Evolutionary conservation across 2,329 filamentous ascomycete species (phyloP), one percentile per base, ranked within the genome.

Genomic region (Clarireedia hainanense): DNA sequence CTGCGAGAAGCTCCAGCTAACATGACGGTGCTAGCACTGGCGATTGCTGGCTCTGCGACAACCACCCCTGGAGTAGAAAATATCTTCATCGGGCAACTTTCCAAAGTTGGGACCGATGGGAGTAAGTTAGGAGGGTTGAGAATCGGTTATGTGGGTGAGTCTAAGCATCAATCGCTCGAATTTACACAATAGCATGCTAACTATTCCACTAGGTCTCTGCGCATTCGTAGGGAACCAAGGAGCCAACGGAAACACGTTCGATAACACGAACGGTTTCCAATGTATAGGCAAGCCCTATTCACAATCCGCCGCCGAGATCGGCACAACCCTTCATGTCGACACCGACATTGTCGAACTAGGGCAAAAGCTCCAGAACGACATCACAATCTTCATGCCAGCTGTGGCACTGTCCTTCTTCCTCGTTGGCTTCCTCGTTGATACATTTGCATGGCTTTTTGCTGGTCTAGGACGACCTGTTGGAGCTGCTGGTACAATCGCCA

Each of bases 281-380:
- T 54, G 52, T 20, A 47, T 54, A 37, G 52, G 52, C 27, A 54
- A 54, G 30, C 43, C 30, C 15, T 54, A 54, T 36, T 15, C 14
- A 20, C 43, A 54, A 24, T 34, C 52, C 14, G 20, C 45, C 10
- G 45, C 17, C 12, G 43, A 54, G 20, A 54, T 54, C 17, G 34
- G 24, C 23, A 17, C 43, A 9, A 47, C 45, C 26, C 34, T 47
- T 15, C 43, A 54, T 46, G 45, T 48, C 52, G 52, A 49, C 14
- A 9, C 43, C 24, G 47, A 53, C 30, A 26, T 54, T n/a, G 7
- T 54, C 34, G 10, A 47, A 12, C 15, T 54, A 34, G 52, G 20
- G n/a, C 27, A 49, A 40, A 27, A 49, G 15, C 36, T 54, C 37
- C 52, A 54, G 9, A 40, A 48, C 45, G 52, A 54, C 24, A 47